Base-by-base conservation (phyloP, 164 flowering plant genomes). In the Tetrastigma voinierianum region DNA sequence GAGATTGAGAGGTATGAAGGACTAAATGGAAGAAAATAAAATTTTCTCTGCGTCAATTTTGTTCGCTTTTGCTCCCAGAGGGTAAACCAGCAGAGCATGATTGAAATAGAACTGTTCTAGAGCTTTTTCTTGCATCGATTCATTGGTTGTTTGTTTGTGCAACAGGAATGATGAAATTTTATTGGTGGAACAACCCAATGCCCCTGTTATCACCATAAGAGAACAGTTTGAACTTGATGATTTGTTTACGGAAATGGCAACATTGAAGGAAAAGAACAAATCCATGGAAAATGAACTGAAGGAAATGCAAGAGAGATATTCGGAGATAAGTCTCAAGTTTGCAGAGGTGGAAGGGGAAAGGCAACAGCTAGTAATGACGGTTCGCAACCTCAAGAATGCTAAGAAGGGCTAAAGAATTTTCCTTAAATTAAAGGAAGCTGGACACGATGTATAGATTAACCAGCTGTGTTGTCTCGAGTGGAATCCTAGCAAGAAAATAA, bases 331-430 rank as follows among this genome's bases (percentile, higher is more conserved):
- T 73, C 90, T 95, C 72, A 90, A 78, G 69, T 94, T 94, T 75
- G 98, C 97, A 51, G 98, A 91, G 78, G 97, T 94, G 18, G 98
- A 95, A 75, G 96, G 97, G 9, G 97, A 95, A 82, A 81, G 98
- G 67, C 97, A 91, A 73, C 67, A 79, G 76, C 97, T 95, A 46
- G 90, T 89, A 16, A 95, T 95, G 97, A 83, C 78, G 5, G 61
- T 94, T 14, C 93, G 96, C 14, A 86, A 81, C 71, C 83, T 91
- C 20, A 86, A 86, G 76, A 91, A 86, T 74, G 61, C 80, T 45
- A 88, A 61, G 76, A 90, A 82, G 83, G 70, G 57, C 63, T 86
- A 79, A 72, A 17, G 60, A 57, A 23, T 21, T 14, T 49, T 64
- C 59, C 40, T 2, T 40, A 1, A 46, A 60, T 40, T 67, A 16